Conservation (phyloP, 2,329 filamentous ascomycete genomes). For the Colletotrichum orbiculare region DNA sequence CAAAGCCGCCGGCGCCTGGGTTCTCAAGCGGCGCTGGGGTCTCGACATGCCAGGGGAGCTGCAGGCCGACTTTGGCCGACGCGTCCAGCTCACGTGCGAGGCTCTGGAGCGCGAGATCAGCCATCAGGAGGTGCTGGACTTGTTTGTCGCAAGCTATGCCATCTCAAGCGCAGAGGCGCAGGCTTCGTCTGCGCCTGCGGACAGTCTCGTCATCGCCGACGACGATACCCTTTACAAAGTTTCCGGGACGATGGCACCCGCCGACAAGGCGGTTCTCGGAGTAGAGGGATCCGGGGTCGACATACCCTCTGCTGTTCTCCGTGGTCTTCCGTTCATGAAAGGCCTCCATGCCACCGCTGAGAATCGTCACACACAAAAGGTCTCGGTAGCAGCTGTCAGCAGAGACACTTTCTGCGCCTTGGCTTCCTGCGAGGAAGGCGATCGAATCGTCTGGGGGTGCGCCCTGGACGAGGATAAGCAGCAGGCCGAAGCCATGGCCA, state of each 20-base stretch:
- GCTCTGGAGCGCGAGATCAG: slow-evolving; percentile 22
- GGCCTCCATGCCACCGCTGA: neutral
- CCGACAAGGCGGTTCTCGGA: slow-evolving; percentile 3
- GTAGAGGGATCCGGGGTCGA: slow-evolving; percentile 10
- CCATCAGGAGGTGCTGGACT: slow-evolving; percentile 16
- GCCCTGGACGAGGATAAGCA: slow-evolving; percentile 1
- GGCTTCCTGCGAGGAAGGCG: slow-evolving; percentile 2
- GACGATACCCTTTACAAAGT: slow-evolving; percentile 9
- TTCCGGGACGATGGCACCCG: neutral
- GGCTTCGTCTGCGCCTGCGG: neutral
- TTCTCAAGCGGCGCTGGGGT: slow-evolving; percentile 6
- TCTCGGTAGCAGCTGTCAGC: neutral
- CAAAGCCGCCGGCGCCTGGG: slow-evolving; percentile 15
- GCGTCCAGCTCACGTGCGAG: slow-evolving; percentile 25
- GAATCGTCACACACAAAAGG: slow-evolving; percentile 6
- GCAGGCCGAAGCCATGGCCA: slow-evolving; percentile 6
- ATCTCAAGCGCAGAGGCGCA: neutral
- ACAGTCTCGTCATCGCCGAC: neutral
- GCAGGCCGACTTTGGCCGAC: slow-evolving; percentile 18
- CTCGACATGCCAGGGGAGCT: slow-evolving; percentile 15
- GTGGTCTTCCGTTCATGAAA: slow-evolving; percentile 23
- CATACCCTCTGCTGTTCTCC: slow-evolving; percentile 9
- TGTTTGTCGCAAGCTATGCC: slow-evolving; percentile 21
- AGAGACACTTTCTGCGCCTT: slow-evolving; percentile 5
- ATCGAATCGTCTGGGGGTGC: slow-evolving; percentile 14